Conservation (phyloP, 2,329 filamentous ascomycete species). For the Purpureocillium lavendulum region DNA sequence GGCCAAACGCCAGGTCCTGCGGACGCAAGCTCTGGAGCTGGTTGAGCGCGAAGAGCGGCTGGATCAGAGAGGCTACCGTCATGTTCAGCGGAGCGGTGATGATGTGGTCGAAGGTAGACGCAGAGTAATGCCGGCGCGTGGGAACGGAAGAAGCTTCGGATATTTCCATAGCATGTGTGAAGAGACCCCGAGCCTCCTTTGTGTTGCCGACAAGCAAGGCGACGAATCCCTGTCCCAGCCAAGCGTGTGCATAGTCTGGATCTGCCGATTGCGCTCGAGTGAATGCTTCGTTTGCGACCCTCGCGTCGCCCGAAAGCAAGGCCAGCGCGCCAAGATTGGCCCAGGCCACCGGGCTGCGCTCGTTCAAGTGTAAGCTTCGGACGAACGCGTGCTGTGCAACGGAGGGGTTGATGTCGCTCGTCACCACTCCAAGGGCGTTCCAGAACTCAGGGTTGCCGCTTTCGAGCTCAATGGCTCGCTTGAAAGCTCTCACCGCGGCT, state of each 20-base stretch:
- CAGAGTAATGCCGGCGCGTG: slow-evolving; percentile 69
- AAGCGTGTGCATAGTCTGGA: slow-evolving; percentile 86
- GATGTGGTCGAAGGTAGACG: slow-evolving; percentile 76
- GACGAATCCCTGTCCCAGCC: slow-evolving; percentile 86
- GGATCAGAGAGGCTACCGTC: slow-evolving; percentile 59
- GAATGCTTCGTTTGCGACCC: slow-evolving; percentile 86
- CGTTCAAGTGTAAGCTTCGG: slow-evolving; percentile 84
- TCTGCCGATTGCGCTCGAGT: slow-evolving; percentile 88
- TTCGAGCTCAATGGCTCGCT: slow-evolving; percentile 90
- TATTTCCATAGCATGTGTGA: slow-evolving; percentile 92
- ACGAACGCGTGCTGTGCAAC: slow-evolving; percentile 93
- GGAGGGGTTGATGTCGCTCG: slow-evolving; percentile 73
- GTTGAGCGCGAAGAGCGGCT: slow-evolving; percentile 80
- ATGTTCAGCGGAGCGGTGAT: slow-evolving; percentile 44
- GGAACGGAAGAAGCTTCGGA: slow-evolving; percentile 67
- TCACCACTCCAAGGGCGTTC: slow-evolving; percentile 91
- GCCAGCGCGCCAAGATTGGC: slow-evolving; percentile 85
- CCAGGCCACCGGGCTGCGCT: slow-evolving; percentile 78
- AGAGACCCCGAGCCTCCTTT: slow-evolving; percentile 73
- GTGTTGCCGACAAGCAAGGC: slow-evolving; percentile 67
- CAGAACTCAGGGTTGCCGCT: slow-evolving; percentile 93
- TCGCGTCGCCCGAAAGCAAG: slow-evolving; percentile 70
- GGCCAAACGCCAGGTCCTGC: slow-evolving; percentile 61
- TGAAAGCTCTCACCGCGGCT: slow-evolving; percentile 83
- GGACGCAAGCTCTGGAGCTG: slow-evolving; percentile 69